Base-by-base conservation (phyloP, 208 protist genomes). In the Trypanosoma rangeli region DNA sequence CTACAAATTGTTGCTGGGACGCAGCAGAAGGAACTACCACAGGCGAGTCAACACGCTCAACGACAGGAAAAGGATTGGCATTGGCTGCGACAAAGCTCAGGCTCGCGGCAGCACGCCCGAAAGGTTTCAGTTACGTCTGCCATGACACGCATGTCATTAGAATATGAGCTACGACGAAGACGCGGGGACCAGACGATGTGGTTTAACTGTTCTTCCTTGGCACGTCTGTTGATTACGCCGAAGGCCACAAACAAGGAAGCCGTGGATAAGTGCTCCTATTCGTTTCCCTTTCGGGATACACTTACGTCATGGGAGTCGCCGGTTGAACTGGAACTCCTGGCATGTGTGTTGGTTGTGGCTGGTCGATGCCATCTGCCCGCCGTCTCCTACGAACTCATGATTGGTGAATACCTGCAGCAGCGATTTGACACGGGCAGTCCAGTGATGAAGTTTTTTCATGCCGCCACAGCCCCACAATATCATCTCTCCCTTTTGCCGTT, bases 301-400 rank as follows among this genome's bases (percentile, higher is more conserved):
- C 26, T 64, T 55, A 86, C 80, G 15, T 90, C 89, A 20, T 94
- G 89, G 89, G 89, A 94, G 78, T 82, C 83, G 31, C 79, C 69
- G 44, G 68, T 86, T 0, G 90, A 95, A 78, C 80, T 92, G 78
- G 85, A 95, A 24, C 68, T 95, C 10, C 74, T 95, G n/a, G 86
- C 76, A 15, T 95, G 86, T 56, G 49, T 95, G n/a, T 74, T 95
- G 9, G 70, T 87, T 31, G 74, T 80, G 10, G 72, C 77, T 29
- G 79, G 83, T 29, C 76, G 85, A 60, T 75, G 77, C 56, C 49
- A 55, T 15, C 26, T 76, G 26, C 67, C 65, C 0, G 69, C 77
- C 20, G 66, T 82, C 3, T 77, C 78, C 52, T 84, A 85, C 64
- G 59, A 56, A n/a, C 57, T 81, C 13, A 73, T 83, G 74, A 50